A percentile compares a stretch with the other conserved stretches of the same genome.
Evolutionary conservation across 2,329 filamentous ascomycete species (phyloP).

Genomic region (Xylaria sp.): DNA sequence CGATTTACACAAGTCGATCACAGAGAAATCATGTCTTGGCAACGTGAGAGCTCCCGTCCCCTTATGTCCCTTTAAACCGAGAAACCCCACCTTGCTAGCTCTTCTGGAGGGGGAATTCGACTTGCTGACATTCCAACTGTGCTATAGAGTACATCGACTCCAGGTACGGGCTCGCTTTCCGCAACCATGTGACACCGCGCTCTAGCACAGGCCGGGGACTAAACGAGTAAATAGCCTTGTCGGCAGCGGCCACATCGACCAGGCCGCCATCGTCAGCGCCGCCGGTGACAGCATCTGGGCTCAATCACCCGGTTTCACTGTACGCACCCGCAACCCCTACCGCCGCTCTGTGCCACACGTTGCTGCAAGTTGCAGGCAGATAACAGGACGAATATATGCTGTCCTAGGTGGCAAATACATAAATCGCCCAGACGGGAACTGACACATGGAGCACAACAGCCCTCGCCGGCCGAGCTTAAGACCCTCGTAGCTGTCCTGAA

Average conservation of each 20-base stretch:
- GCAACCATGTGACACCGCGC: background rate
- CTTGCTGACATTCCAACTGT: conserved; percentile 41
- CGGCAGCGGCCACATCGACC: conserved; percentile 80
- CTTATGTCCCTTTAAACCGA: conserved; percentile 32
- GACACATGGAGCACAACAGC: conserved; percentile 53
- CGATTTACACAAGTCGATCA: conserved; percentile 28
- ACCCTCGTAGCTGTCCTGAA: conserved; percentile 63
- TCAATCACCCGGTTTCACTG: conserved; percentile 73
- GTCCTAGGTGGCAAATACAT: conserved; percentile 2
- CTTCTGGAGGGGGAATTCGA: conserved; percentile 25
- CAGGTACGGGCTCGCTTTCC: conserved; percentile 57
- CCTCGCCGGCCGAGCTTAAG: conserved; percentile 70
- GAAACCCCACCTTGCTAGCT: conserved; percentile 41
- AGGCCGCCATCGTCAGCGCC: conserved; percentile 83
- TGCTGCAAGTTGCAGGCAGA: background rate
- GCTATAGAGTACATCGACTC: conserved; percentile 66
- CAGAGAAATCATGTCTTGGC: conserved; percentile 73
- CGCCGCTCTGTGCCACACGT: background rate
- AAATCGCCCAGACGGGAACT: conserved; percentile 13
- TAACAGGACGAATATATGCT: background rate
- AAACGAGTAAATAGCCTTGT: conserved; percentile 70
- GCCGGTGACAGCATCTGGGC: conserved; percentile 87
- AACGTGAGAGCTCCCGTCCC: conserved; percentile 64
- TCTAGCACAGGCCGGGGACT: background rate
- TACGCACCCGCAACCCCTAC: conserved; percentile 55